Percentiles rank a stretch among this genome's conserved stretches.
These are phyloP conservation scores for Magnolia sinica DNA, from an alignment of 164 flowering plant species.

Conservation along the genomic window DNA sequence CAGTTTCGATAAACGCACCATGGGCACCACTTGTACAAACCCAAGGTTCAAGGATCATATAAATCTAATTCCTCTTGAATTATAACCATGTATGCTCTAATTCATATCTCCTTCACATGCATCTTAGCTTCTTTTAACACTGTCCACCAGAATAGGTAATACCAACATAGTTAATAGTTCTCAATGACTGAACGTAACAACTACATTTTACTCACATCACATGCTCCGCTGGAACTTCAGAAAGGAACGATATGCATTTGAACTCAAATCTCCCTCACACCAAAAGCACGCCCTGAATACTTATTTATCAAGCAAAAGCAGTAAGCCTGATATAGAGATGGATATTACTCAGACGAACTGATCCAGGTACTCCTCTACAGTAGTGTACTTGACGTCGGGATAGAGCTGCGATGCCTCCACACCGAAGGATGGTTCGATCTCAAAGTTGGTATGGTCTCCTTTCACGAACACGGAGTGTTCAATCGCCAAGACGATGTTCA, in stretches of 20 bases:
- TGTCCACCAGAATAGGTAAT: too few relatives aligned
- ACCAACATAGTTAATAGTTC: too few relatives aligned
- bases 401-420: constrained; percentile 57
- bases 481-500: constrained; percentile 29
- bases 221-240: neutral
- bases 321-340: neutral
- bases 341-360: constrained; percentile 27
- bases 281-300: neutral
- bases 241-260: neutral
- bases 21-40: too few relatives aligned
- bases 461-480: constrained; percentile 41
- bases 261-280: neutral
- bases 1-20: too few relatives aligned
- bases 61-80: too few relatives aligned
- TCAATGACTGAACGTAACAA: too few relatives aligned
- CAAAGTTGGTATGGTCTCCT: constrained; percentile 53
- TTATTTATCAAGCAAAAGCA: neutral
- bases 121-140: too few relatives aligned
- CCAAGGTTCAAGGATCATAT: too few relatives aligned
- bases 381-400: constrained; percentile 49
- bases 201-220: neutral
- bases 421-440: constrained; percentile 49
- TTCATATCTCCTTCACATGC: too few relatives aligned
- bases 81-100: too few relatives aligned
- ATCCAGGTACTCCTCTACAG: constrained; percentile 41